Percentiles rank a stretch among this genome's conserved stretches.
phyloP scores from a whole-genome alignment of 345 rosid species.

The Pistacia integerrima region DNA sequence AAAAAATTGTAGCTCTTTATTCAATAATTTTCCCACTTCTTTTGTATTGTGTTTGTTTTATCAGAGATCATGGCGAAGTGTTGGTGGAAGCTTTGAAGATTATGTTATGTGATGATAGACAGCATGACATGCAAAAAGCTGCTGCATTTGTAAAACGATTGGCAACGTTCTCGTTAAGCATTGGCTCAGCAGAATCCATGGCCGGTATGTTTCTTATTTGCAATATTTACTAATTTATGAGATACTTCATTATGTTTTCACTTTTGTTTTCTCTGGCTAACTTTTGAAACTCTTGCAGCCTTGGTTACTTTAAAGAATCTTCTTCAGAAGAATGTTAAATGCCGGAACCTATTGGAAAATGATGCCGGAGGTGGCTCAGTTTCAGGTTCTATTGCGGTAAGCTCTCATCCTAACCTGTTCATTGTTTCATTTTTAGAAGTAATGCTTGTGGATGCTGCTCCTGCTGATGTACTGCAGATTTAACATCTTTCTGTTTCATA shows the following conservation, averaged over 20 bases:
- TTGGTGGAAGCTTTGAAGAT: constrained; percentile 89
- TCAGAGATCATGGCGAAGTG: constrained; percentile 87
- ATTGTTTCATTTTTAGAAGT: too few species aligned
- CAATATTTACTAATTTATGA: not conserved
- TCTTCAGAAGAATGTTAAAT: constrained; percentile 82
- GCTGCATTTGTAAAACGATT: constrained; percentile 94
- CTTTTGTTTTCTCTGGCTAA: constrained; percentile 7
- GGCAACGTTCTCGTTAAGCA: constrained; percentile 80
- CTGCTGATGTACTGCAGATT: too few species aligned
- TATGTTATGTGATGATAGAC: constrained; percentile 92
- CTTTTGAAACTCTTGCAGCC: constrained; percentile 43
- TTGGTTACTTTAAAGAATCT: constrained; percentile 80
- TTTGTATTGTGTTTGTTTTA: constrained; percentile 7
- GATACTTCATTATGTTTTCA: not conserved
- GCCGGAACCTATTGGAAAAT: constrained; percentile 88
- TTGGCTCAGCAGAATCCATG: constrained; percentile 88
- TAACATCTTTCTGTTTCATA: not conserved
- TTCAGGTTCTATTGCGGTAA: constrained; percentile 82
- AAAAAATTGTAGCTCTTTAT: not conserved
- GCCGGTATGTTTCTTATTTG: constrained; percentile 50
- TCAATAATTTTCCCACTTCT: constrained; percentile 5
- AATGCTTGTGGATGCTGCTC: too few species aligned
- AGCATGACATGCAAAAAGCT: constrained; percentile 97
- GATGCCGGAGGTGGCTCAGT: constrained; percentile 99
- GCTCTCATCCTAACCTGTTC: constrained; percentile 20